Evolutionary conservation across 2,329 filamentous ascomycete species (phyloP), one percentile per base, ranked within the genome.

Genomic region (Sphaerostilbella broomeana): DNA sequence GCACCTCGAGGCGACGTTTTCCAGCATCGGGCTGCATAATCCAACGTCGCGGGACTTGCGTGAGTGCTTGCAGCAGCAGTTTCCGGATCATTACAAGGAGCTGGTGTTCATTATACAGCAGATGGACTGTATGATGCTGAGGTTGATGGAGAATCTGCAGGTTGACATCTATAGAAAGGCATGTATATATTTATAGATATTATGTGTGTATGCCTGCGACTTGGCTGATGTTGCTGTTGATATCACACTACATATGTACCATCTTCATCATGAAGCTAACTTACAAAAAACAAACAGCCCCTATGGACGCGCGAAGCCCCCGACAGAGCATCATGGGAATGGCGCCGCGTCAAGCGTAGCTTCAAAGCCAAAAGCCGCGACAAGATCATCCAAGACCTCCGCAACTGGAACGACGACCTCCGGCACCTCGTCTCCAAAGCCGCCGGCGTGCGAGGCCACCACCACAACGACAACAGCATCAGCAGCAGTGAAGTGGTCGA

Each of bases 321-420:
- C 13, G 38, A 40, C 12, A 40, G 38, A 13, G 22, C 12, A 21
- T 33, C 38, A 4, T 40, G 38, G 38, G 30, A 40, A 40, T 40
- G 38, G 38, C 38, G 39, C 16, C 34, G 39, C 33, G 39, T 41
- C 26, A 36, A 41, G 18, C 39, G 32, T 11, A 36, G 39, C 5
- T 37, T 41, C 26, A 17, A 26, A n/a, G 13, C 33, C 20, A 41
- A 41, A 4, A 40, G 34, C n/a, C 24, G 38, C 38, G 30, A 40
- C 30, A 40, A 33, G 24, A 34, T 40, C 24, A 35, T 40, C 3
- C 38, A 28, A 13, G 38, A 34, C 19, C 30, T 40, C 3, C 38
- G 38, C 13, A 40, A 22, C 30, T 40, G 38, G 38, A 40, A 40
- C 38, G 30, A 40, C 24, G 38, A 40, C 15, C 24, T 40, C 2